These are phyloP conservation scores for Amphicarpaea edgeworthii DNA, from an alignment of 306 rosid genomes.

Conservation along the genomic window DNA sequence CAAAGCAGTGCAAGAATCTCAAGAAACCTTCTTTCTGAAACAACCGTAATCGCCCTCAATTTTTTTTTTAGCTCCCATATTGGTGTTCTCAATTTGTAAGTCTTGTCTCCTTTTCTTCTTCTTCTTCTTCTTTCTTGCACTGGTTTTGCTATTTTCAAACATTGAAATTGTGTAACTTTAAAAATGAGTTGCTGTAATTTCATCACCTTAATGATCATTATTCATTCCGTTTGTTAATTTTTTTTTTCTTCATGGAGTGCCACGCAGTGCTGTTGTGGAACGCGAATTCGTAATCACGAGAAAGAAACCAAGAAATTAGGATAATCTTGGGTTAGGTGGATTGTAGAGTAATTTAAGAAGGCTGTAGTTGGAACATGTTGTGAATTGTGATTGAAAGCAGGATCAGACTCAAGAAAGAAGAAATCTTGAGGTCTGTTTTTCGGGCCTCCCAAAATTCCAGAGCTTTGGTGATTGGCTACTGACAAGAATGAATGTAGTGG, in stretches of 20 bases:
- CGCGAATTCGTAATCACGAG: slow-evolving; percentile 40
- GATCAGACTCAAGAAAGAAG: slow-evolving; percentile 23
- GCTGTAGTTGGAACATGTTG: not conserved
- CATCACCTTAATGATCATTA: slow-evolving; percentile 15
- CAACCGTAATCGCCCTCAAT: not conserved
- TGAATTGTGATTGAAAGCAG: slow-evolving; percentile 42
- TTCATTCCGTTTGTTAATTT: slow-evolving; percentile 8
- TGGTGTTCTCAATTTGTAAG: slow-evolving; percentile 51
- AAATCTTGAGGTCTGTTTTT: slow-evolving; percentile 45
- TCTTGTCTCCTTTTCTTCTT: slow-evolving; percentile 12
- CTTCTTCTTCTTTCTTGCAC: not conserved
- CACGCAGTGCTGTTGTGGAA: slow-evolving; percentile 55
- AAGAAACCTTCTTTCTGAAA: not conserved
- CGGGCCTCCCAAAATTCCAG: slow-evolving; percentile 38
- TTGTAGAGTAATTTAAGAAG: slow-evolving; percentile 27
- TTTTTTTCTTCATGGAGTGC: slow-evolving; percentile 6
- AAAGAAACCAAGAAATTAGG: slow-evolving; percentile 40
- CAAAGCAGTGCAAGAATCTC: slow-evolving; percentile 30
- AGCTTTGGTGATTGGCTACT: slow-evolving; percentile 38
- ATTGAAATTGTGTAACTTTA: slow-evolving; percentile 9
- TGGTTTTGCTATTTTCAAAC: not conserved
- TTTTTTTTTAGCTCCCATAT: slow-evolving; percentile 2
- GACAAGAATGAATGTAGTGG: slow-evolving; percentile 83
- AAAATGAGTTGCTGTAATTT: not conserved
- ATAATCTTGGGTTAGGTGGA: not conserved